Evolutionary conservation across 768 basidiomycete species (phyloP), one percentile per base, ranked within the genome.

Genomic region (Pisolithus marmoratus): DNA sequence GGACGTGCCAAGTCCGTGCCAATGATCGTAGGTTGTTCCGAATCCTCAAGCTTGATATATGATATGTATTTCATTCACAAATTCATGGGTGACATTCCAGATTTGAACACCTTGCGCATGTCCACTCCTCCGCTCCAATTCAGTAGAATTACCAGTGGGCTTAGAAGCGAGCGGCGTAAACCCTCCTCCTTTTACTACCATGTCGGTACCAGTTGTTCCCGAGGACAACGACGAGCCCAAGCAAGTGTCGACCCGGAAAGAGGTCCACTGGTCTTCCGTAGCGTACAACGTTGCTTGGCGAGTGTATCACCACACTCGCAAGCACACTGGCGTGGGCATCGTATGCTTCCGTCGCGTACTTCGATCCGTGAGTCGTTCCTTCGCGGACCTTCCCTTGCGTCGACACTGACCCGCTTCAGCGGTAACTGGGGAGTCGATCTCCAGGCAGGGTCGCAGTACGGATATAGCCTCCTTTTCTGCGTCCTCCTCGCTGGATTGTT

Each of bases 401-500:
- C n/a, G 11, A 15, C n/a, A 14, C 19, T 22, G 29, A 36, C 23
- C 29, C 37, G 26, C 23, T 4, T 15, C 49, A 86, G 85, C 19
- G 89, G 91, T 26, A 94, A 94, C 62, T 93, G 91, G 92, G 82
- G 86, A 17, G 91, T 93, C 15, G 92, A 94, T 70, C 72, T 94
- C 8, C 85, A 90, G 67, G 92, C 92, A 1, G 92, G 92, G 9
- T 87, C 87, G 19, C 66, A 83, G 51, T 94, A 79, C 63, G 93
- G 94, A 1, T 96, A 95, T 69, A 80, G 79, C 54, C 75, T 94
- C 14, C 78, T 98, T 27, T 94, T 95, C 68, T 75, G 90, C 15
- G 84, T 98, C 11, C 76, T 96, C 6, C 65, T 96, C 19, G 74
- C 94, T 2, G 92, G 92, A 9, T 56, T 94, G 8, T 83, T 90